A percentile compares a stretch with the other conserved stretches of the same genome.
Evolutionary conservation across 176 grass and related monocot genomes (phyloP).

Genomic region (Chrysopogon serrulatus): DNA sequence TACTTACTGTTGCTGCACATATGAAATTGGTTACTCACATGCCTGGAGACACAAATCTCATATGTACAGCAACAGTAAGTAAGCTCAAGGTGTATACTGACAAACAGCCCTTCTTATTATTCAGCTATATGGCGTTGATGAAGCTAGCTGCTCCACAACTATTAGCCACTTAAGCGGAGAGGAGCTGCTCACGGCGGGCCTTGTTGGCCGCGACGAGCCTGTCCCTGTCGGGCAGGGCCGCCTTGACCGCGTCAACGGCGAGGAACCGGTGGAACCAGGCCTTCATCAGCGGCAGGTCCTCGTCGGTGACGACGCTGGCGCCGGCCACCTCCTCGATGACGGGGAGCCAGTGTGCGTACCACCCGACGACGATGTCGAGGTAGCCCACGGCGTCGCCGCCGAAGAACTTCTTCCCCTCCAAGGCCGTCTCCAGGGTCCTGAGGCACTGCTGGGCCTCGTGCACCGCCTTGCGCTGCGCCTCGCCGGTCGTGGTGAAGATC

Average conservation of each 20-base stretch:
- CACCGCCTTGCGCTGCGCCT: constrained; percentile 31
- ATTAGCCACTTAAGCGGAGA: constrained; percentile 9
- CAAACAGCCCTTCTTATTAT: not conserved
- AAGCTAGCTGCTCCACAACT: not conserved
- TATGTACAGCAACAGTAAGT: too few relatives aligned
- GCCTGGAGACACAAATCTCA: too few relatives aligned
- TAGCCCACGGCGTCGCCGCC: constrained; percentile 50
- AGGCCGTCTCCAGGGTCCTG: constrained; percentile 43
- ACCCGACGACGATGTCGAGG: constrained; percentile 50
- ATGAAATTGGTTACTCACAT: too few relatives aligned
- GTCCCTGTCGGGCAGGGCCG: constrained; percentile 37
- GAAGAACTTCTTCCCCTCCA: constrained; percentile 53
- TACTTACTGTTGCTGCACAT: too few relatives aligned
- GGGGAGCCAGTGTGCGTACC: constrained; percentile 45
- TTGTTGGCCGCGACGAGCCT: constrained; percentile 36
- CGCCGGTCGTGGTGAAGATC: constrained; percentile 20
- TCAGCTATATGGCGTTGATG: not conserved
- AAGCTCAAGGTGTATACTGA: too few relatives aligned
- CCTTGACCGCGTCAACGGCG: constrained; percentile 43
- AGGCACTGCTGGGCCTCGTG: constrained; percentile 39
- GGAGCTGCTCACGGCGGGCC: constrained; percentile 30
- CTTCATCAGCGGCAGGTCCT: constrained; percentile 43
- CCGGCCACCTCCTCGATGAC: constrained; percentile 36
- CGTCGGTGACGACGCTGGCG: constrained; percentile 21
- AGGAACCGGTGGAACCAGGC: constrained; percentile 49